phyloP scores from a whole-genome alignment of 208 protist species.

The Trypanosoma cruzi region DNA sequence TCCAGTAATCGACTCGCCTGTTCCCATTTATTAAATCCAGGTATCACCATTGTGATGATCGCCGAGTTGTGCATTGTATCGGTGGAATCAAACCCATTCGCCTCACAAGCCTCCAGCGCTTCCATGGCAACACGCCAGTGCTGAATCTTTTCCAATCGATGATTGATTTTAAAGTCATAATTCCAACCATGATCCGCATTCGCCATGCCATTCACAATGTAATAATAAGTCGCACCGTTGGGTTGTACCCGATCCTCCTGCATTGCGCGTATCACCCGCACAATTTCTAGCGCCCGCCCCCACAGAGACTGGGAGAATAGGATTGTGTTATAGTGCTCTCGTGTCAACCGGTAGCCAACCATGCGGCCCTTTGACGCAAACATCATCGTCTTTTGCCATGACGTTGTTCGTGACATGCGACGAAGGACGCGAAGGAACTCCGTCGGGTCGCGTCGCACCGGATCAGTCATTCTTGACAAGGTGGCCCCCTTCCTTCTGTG shows the following conservation, averaged over 20 bases:
- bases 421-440: constrained; percentile 91
- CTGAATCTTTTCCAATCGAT: constrained; percentile 84
- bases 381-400: constrained; percentile 92
- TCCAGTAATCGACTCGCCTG: constrained; percentile 63
- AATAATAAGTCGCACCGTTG: constrained; percentile 91
- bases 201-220: constrained; percentile 92
- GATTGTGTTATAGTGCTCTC: constrained; percentile 92
- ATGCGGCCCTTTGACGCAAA: constrained; percentile 91
- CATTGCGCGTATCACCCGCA: constrained; percentile 88
- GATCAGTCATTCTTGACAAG: constrained; percentile 76
- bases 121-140: constrained; percentile 91
- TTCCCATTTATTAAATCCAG: constrained; percentile 88
- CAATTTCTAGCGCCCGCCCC: constrained; percentile 88
- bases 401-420: constrained; percentile 86
- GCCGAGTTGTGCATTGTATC: constrained; percentile 93
- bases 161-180: constrained; percentile 92
- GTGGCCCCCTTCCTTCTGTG: not conserved
- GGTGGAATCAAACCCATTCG: constrained; percentile 89
- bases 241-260: constrained; percentile 87
- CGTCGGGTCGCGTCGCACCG: constrained; percentile 85
- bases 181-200: constrained; percentile 93
- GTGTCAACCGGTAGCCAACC: constrained; percentile 88
- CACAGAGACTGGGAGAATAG: constrained; percentile 92
- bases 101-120: constrained; percentile 84
- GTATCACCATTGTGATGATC: constrained; percentile 87